phyloP scores from a whole-genome alignment of 139 green algal genomes.

The Tetraselmis striata region DNA sequence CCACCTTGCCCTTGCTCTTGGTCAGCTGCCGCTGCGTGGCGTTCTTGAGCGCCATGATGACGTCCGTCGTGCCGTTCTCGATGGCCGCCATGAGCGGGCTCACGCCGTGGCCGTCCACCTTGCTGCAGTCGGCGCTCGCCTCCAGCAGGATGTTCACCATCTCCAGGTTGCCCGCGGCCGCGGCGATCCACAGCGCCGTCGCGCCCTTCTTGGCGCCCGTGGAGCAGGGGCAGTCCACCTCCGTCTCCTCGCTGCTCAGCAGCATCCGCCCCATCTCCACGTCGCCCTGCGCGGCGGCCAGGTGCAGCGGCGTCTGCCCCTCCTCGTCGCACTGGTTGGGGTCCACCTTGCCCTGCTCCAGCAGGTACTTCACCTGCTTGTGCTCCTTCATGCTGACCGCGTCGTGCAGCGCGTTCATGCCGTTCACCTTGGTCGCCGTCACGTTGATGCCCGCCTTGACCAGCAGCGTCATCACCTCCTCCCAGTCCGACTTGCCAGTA shows the following conservation, averaged over 20 bases:
- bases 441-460: neutral
- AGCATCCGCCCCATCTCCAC: neutral
- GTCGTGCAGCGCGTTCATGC: slow-evolving; percentile 11
- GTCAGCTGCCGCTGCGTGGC: neutral
- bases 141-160: neutral
- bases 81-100: neutral
- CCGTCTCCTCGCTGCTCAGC: neutral
- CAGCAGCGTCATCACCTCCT: neutral
- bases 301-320: slow-evolving; percentile 56
- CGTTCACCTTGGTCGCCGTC: neutral
- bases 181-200: neutral
- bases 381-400: neutral
- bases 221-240: neutral
- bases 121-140: neutral
- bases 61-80: neutral
- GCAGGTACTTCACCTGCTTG: slow-evolving; percentile 22
- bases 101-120: neutral
- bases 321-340: slow-evolving; percentile 13
- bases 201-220: neutral
- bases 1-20: neutral
- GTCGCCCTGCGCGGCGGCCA: slow-evolving; percentile 23
- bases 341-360: slow-evolving; percentile 25
- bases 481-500: neutral
- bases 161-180: neutral
- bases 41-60: neutral